These are phyloP conservation scores for Colletotrichum truncatum DNA, from an alignment of 2,329 filamentous ascomycete genomes.

Conservation along the genomic window DNA sequence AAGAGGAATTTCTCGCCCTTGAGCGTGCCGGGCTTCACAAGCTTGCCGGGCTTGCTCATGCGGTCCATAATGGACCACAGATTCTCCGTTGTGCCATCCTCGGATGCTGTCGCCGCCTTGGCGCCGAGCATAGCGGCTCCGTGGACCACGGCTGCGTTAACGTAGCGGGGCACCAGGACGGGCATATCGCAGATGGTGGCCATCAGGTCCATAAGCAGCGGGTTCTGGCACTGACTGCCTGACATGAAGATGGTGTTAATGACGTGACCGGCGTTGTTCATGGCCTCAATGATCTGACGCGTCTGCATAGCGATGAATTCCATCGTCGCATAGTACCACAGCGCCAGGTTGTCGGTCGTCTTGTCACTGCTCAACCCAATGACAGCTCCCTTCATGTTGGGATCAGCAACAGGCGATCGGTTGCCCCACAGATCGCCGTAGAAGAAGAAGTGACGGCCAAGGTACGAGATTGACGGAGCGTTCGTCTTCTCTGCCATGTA, in stretches of 20 bases:
- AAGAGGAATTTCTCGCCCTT: constrained; percentile 80
- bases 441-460: constrained; percentile 96
- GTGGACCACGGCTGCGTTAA: constrained; percentile 94
- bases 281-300: constrained; percentile 90
- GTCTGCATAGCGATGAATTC: constrained; percentile 99
- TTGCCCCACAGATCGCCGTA: constrained; percentile 99
- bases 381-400: constrained; percentile 90
- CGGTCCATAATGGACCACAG: constrained; percentile 98
- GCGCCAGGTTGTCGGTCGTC: constrained; percentile 84
- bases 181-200: constrained; percentile 92
- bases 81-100: constrained; percentile 81
- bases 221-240: constrained; percentile 96
- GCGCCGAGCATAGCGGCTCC: constrained; percentile 98
- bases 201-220: constrained; percentile 89
- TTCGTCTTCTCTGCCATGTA: constrained; percentile 74
- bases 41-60: constrained; percentile 92
- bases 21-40: constrained; percentile 80
- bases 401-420: constrained; percentile 90
- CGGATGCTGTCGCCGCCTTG: constrained; percentile 89
- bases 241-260: constrained; percentile 99
- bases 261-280: constrained; percentile 89
- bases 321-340: constrained; percentile 95
- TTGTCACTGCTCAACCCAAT: constrained; percentile 90
- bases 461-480: constrained; percentile 83
- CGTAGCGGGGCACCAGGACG: constrained; percentile 91